Evolutionary conservation across 768 basidiomycete genomes (phyloP), one percentile per base, ranked within the genome.

Genomic region (Suillus tomentosus): DNA sequence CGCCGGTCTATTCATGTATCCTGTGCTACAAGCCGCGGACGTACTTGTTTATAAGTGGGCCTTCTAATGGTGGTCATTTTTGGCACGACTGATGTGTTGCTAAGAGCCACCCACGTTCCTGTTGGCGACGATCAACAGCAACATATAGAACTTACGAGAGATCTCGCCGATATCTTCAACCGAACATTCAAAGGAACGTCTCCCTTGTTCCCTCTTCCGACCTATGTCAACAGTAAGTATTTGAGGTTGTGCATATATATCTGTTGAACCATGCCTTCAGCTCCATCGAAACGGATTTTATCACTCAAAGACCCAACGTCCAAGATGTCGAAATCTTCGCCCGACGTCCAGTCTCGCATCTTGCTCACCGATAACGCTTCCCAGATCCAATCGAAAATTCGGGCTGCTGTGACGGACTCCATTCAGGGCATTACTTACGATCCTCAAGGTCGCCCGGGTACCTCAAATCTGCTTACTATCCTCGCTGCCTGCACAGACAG

Each of bases 71-170:
- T n/a, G n/a, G 40, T 22, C 1, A 15, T 62, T 42, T 40, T 31
- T 8, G 7, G 10, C 57, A 60, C 14, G 19, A 39, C 31, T 64
- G 59, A 53, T 22, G 42, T 15, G 13, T 11, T 9, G 8, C 1
- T 66, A 40, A 94, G 95, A 68, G 86, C 95, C 2, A 96, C 95
- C 0, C 92, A 95, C 73, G 91, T 99, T 1, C 96, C 96, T 0
- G 96, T 99, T 5, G 96, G 96, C 31, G 95, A 98, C 71, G 96
- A 99, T 74, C 96, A 98, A 72, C 86, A 87, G 24, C 96, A 99
- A 78, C 96, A 99, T 71, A 84, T 98, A 48, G 95, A 97, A 70
- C 85, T 99, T 0, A 84, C 85, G 19, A 87, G 94, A 37, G 94
- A 96, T 69, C 78, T 97, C 13, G 95, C 93, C 0, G 86, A 92